Base-by-base conservation (phyloP, 805 yeast species). In the Lachancea mirantina region DNA sequence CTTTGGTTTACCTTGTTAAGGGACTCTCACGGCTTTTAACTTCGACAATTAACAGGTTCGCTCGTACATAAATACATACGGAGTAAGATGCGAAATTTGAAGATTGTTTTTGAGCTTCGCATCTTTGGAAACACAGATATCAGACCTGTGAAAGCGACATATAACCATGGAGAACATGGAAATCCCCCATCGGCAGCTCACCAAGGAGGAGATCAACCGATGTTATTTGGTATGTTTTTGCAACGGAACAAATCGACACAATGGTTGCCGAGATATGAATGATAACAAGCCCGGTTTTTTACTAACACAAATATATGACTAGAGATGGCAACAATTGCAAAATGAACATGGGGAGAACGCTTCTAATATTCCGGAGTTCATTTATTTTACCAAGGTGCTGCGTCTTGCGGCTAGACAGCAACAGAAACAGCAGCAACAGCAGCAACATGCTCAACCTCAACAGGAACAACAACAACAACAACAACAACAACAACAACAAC, bases 241-340 rank as follows among this genome's bases (percentile, higher is more conserved):
- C 11, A 8, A 8, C 13, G 7, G 7, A 23, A n/a, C 11, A 13
- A 16, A 31, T 15, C 9, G 16, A 10, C 8, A 11, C 10, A 10
- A 14, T 18, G 23, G 18, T n/a, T 20, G 18, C 11, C 16, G 17
- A 14, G 22, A 26, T 19, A 15, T 10, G 13, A n/a, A 6, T 17
- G 19, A n/a, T 22, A 8, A 26, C n/a, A 16, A n/a, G 17, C 19
- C 8, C 21, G 14, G 5, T n/a, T 14, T 13, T 27, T 25, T 37
- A 41, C 45, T 33, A 35, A 32, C 38, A 19, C 7, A 3, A 20
- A 20, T n/a, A n/a, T n/a, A 15, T 23, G 19, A 30, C 16, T 24
- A 42, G 32, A 50, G 61, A 37, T 58, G 63, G 63, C 63, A 58
- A 33, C 61, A 57, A 27, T 32, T 58, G 26, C 49, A 60, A 8